Base-by-base conservation (phyloP, 345 rosid species). In the Syzygium grande region DNA sequence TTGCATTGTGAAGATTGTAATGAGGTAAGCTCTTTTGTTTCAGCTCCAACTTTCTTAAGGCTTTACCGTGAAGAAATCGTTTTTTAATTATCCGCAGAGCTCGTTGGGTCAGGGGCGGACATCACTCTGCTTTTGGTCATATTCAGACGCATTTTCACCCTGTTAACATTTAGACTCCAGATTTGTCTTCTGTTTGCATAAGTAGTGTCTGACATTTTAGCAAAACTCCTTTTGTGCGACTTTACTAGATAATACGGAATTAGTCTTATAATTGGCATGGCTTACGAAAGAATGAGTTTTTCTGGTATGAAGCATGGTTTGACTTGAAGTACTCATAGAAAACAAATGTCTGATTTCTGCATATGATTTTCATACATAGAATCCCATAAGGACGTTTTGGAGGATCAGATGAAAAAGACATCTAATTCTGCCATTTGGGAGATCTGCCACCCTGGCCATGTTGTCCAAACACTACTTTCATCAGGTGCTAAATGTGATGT, bases 1-100 rank as follows among this genome's bases (percentile, higher is more conserved):
- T 89, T 95, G 96, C 95, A 96, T 88, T 93, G 94, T 21, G 94
- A 94, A 88, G 97, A 95, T 87, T 96, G 97, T 92, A 89, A 16
- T 59, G 93, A 94, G 93, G 97, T 95, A 87, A 51, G 88, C 86
- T 80, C 22, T 78, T 46, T 23, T 65, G 15, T 55, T 61, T 88
- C 46, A 38, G 38, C 49, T 53, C 41, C 51, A 85, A 61, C 49
- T 59, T 49, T 30, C 38, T 27, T 21, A 49, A 52, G 83, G 83
- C 83, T 73, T 73, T 53, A 19, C 51, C 38, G 34, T 51, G 55
- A 51, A 84, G 53, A 52, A 84, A 52, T 51, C 51, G 55, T 43
- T 30, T 59, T 85, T 5, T 59, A 58, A 29, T 85, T 68, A 85
- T 25, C 46, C 11, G n/a, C 52, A 59, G 30, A 23, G 59, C 41